phyloP scores from a whole-genome alignment of 805 yeast species.

The Candida sakaeoensis region DNA sequence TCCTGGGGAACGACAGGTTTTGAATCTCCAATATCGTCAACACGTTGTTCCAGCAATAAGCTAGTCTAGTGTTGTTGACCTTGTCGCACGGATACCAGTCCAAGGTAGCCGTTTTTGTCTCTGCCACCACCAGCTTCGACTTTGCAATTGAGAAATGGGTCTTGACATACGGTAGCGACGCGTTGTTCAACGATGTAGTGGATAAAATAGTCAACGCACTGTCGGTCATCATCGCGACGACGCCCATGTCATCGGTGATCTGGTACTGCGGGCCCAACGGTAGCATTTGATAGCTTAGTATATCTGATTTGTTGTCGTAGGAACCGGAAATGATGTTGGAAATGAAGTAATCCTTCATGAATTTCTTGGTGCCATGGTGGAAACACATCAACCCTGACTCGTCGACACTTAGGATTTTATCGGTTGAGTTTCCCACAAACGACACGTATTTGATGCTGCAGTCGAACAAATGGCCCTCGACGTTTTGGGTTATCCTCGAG shows the following conservation, averaged over 20 bases:
- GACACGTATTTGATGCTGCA: constrained; percentile 21
- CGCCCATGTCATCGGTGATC: constrained; percentile 53
- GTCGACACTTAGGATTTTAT: constrained; percentile 31
- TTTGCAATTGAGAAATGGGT: constrained; percentile 54
- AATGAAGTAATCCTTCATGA: constrained; percentile 47
- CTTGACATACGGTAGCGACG: constrained; percentile 19
- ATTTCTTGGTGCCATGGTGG: constrained; percentile 60
- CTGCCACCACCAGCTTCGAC: constrained; percentile 33
- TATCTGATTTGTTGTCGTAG: constrained; percentile 14
- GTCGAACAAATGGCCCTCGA: constrained; percentile 27
- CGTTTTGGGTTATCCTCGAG: constrained; percentile 20
- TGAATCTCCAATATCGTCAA: constrained; percentile 53
- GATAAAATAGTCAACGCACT: constrained; percentile 51
- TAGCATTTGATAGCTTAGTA: constrained; percentile 40
- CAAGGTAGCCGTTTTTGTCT: constrained; percentile 34
- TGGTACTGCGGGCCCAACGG: constrained; percentile 59
- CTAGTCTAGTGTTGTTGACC: constrained; percentile 43
- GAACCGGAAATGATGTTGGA: constrained; percentile 54
- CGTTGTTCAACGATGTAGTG: constrained; percentile 41
- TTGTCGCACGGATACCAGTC: constrained; percentile 58
- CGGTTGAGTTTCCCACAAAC: constrained; percentile 26
- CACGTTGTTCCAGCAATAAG: constrained; percentile 65
- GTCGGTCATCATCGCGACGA: constrained; percentile 58
- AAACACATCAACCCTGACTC: constrained; percentile 45
- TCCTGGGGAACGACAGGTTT: constrained; percentile 30